Evolutionary conservation across 2,329 filamentous ascomycete genomes (phyloP).

Genomic region (Clarireedia monteithiana): DNA sequence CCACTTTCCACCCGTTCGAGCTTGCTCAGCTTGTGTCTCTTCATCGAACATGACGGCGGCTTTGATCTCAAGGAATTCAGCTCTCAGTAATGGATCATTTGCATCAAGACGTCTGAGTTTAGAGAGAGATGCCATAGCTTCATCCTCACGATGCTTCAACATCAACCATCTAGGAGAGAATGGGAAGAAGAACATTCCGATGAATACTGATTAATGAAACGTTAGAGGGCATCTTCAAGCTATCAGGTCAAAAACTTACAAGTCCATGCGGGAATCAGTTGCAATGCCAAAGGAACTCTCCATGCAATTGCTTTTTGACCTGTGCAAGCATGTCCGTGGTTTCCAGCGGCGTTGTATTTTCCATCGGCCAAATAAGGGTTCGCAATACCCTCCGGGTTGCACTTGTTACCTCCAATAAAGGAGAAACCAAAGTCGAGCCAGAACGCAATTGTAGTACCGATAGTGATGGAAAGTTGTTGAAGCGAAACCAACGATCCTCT

Average conservation of each 20-base stretch:
- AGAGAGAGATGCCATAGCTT: slow-evolving; percentile 37
- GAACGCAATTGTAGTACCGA: slow-evolving; percentile 38
- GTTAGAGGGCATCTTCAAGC: not conserved
- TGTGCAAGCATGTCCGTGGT: slow-evolving; percentile 39
- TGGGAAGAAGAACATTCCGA: slow-evolving; percentile 43
- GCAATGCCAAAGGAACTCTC: slow-evolving; percentile 54
- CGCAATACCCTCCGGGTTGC: slow-evolving; percentile 16
- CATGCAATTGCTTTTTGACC: slow-evolving; percentile 34
- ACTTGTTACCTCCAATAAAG: slow-evolving; percentile 36
- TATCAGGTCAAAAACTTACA: slow-evolving; percentile 19
- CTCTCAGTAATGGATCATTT: slow-evolving; percentile 44
- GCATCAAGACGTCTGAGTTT: slow-evolving; percentile 33
- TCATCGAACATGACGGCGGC: slow-evolving; percentile 53
- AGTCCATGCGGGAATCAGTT: slow-evolving; percentile 53
- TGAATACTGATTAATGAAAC: slow-evolving; percentile 32
- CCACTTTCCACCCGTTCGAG: slow-evolving; percentile 40
- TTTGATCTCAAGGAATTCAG: slow-evolving; percentile 45
- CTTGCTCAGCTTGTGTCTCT: slow-evolving; percentile 26
- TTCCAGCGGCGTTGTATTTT: slow-evolving; percentile 39
- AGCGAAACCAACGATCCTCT: slow-evolving; percentile 53
- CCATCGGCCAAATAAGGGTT: slow-evolving; percentile 1
- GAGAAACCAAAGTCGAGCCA: slow-evolving; percentile 54
- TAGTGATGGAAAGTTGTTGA: slow-evolving; percentile 50
- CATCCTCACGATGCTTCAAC: slow-evolving; percentile 36
- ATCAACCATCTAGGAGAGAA: slow-evolving; percentile 44